These are phyloP conservation scores for Erysimum cheiranthoides DNA, from an alignment of 345 rosid species.

Conservation along the genomic window DNA sequence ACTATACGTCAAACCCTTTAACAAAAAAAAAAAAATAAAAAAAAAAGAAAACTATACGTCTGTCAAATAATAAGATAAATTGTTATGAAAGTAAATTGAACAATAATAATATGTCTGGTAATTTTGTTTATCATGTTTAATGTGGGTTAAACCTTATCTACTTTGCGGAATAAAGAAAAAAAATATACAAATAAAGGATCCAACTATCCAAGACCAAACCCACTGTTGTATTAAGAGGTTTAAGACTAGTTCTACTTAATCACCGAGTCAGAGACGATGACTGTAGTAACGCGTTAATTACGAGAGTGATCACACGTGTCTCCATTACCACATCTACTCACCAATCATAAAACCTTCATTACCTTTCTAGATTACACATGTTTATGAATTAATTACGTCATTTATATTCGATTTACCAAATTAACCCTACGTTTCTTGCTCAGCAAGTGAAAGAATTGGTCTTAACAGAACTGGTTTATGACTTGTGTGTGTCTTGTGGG, in stretches of 20 bases:
- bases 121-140: neutral
- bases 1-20: too few species aligned
- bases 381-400: neutral
- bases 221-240: neutral
- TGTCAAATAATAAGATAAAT: too few species aligned
- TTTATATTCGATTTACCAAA: neutral
- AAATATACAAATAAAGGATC: too few species aligned
- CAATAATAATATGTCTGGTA: neutral
- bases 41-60: too few species aligned
- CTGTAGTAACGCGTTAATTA: neutral
- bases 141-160: neutral
- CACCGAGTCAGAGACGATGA: neutral
- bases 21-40: too few species aligned
- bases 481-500: neutral
- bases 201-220: too few species aligned
- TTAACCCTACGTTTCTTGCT: neutral
- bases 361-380: neutral
- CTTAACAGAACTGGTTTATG: neutral
- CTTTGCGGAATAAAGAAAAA: neutral
- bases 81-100: neutral
- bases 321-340: neutral
- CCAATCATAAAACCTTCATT: slow-evolving; percentile 12
- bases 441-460: slow-evolving; percentile 21
- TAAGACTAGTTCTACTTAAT: neutral
- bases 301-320: neutral